Conservation (phyloP, 1,139 yeast species). For the Meyerozyma elateridarum region DNA sequence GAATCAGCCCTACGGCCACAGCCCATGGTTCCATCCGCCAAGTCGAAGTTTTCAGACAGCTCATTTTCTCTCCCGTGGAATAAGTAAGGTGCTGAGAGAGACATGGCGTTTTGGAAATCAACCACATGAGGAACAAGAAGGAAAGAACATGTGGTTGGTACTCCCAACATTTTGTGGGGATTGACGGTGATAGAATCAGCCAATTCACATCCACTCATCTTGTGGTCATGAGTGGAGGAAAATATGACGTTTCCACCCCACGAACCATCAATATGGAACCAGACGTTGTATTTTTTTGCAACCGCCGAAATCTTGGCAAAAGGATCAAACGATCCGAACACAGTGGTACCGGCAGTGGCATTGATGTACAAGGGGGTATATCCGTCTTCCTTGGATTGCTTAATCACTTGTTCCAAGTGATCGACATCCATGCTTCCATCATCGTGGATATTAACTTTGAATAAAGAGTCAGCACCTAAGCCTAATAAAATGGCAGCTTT, state of each 20-base stretch:
- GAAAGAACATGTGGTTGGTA: slow-evolving; percentile 83
- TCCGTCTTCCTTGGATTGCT: slow-evolving; percentile 44
- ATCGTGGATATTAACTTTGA: slow-evolving; percentile 55
- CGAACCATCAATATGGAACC: slow-evolving; percentile 87
- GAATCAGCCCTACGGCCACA: slow-evolving; percentile 88
- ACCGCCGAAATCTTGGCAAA: slow-evolving; percentile 50
- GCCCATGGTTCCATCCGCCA: slow-evolving; percentile 91
- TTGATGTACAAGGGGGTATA: slow-evolving; percentile 70
- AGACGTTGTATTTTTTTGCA: slow-evolving; percentile 50
- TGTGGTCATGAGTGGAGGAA: slow-evolving; percentile 43
- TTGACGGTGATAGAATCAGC: slow-evolving; percentile 82
- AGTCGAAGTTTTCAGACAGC: slow-evolving; percentile 59
- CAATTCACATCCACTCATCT: slow-evolving; percentile 54
- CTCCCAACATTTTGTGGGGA: slow-evolving; percentile 91
- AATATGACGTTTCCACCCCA: slow-evolving; percentile 89
- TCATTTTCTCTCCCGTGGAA: slow-evolving; percentile 60
- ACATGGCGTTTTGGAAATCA: slow-evolving; percentile 66
- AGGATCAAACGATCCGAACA: slow-evolving; percentile 78
- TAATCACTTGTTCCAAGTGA: slow-evolving; percentile 45
- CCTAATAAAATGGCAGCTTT: slow-evolving; percentile 80
- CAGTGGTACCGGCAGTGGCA: slow-evolving; percentile 89
- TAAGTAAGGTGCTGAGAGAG: slow-evolving; percentile 74
- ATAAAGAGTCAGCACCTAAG: slow-evolving; percentile 58
- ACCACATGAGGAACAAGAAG: slow-evolving; percentile 65
- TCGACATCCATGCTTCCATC: slow-evolving; percentile 55